Base-by-base conservation (phyloP, 2,329 filamentous ascomycete species). In the Trichoderma harzianum region DNA sequence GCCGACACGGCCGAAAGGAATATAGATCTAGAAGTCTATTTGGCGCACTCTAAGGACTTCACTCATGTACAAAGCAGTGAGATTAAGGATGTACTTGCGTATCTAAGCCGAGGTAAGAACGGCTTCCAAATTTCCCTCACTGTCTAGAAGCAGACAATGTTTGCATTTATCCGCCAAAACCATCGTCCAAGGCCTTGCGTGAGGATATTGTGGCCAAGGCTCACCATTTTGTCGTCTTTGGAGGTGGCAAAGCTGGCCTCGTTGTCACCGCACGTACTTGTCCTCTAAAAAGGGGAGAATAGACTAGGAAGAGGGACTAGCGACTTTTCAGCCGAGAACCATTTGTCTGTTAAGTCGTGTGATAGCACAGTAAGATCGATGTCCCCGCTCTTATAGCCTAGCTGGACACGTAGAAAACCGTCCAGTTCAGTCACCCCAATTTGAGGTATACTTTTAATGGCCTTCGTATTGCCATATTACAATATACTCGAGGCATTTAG, bases 241-340 rank as follows among this genome's bases (percentile, higher is more conserved):
- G 79, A 55, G 80, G 81, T 43, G 80, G 81, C 18, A 82, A 81
- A 7, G 74, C 80, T 7, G 81, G 81, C 11, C 81, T 81, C 63
- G 80, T 82, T 18, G 75, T 82, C 26, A 80, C 81, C 53, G 76
- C 77, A 28, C 78, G 81, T 83, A 7, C 77, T 82, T 1, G 75
- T 82, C 12, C 77, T 82, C 28, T 80, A 83, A 70, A 80, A 80
- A n/a, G 81, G 81, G 11, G 16, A 16, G 14, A 18, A 14, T 14
- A 61, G 21, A 14, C n/a, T 61, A 61, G 7, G 28, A 21, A 30
- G 3, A 34, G 28, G 58, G 3, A 18, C 36, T 3, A 26, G 7
- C 16, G 18, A 43, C 3, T 8, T 24, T 34, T 16, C 36, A 39
- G 14, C 1, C 6, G 0, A 39, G 36, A 16, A 39, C 18, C 36